Evolutionary conservation across 2,329 filamentous ascomycete genomes (phyloP), one percentile per base, ranked within the genome.

Genomic region (Cladosporium cucumerinum): DNA sequence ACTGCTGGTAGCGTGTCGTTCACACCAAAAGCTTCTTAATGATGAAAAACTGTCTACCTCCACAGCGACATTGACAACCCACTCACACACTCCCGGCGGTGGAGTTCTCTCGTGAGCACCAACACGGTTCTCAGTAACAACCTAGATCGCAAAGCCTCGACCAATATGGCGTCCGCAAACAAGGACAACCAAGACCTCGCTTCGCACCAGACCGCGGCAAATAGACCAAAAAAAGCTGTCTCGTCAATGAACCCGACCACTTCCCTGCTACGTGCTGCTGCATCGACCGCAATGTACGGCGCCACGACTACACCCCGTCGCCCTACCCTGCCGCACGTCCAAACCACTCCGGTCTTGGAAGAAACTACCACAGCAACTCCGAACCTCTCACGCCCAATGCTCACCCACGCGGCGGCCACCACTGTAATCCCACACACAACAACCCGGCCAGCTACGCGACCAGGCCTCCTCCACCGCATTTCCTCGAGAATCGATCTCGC

Each of bases 381-480:
- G 21, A 39, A 32, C 26, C 18, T 36, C 21, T 52, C 59, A 7
- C 61, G 49, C 2, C 61, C 61, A 6, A 2, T 46, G 1, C 61
- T 54, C 34, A 14, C n/a, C 11, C 49, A 34, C 25, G 34, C 61
- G 3, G 26, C 51, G 6, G 57, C 61, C 7, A 32, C 51, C 1
- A 28, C n/a, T 10, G 25, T 14, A 28, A 11, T 32, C 7, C 8
- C 51, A 2, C 51, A 18, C 4, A 18, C 51, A 21, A 30, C 51
- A 12, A 57, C 5, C 10, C 16, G 28, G 3, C 32, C n/a, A 18
- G 4, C 30, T 11, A 2, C 30, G 16, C 61, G 61, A 0, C 61
- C 61, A 23, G 43, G 34, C 32, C 61, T 63, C 32, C 25, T 63
- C 61, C 26, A 36, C 14, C 61, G 51, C 51, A 39, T 63, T 2